Evolutionary conservation across 2,329 filamentous ascomycete genomes (phyloP), one percentile per base, ranked within the genome.

Genomic region (Sporothrix brasiliensis): DNA sequence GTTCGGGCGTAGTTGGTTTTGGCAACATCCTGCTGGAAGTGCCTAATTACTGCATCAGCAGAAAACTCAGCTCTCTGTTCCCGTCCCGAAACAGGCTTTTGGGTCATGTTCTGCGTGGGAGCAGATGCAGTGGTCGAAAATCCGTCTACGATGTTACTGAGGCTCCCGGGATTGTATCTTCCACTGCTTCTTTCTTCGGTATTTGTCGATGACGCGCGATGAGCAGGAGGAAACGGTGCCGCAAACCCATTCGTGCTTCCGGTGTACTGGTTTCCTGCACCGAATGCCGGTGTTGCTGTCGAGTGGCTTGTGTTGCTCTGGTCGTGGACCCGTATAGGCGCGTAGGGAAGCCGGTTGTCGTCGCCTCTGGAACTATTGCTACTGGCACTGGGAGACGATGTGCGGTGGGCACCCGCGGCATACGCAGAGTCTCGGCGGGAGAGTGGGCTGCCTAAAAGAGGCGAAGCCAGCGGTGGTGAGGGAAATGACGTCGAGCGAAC

Each of bases 401-500:
- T 24, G 21, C 27, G 44, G 1, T 50, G 67, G 2, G 53, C 47
- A 6, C 39, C 44, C 6, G 54, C n/a, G 10, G 68, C 63, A 53
- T 52, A 53, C 6, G 30, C 56, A 2, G 66, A 68, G 24, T 66
- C 69, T 27, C 66, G n/a, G 19, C 66, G 65, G 2, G 49, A 47
- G 49, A 56, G 58, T 2, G 69, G 39, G 9, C 61, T 65, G 11
- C 63, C 58, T 19, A 24, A 21, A 7, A 30, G 21, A 14, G 68
- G 70, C n/a, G 67, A 71, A 1, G 56, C 27, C 14, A 68, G 19
- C 1, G 56, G 61, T 1, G 63, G 68, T 1, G 68, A 72, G 6
- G 68, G 68, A 44, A 69, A 69, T 1, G 68, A 39, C 34, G 67
- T 6, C 21, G 53, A n/a, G 13, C 63, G 69, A 49, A 9, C 6